Percentiles rank a stretch among this genome's conserved stretches.
phyloP scores from a whole-genome alignment of 768 basidiomycete genomes.

The Leccinum disarticulatum region DNA sequence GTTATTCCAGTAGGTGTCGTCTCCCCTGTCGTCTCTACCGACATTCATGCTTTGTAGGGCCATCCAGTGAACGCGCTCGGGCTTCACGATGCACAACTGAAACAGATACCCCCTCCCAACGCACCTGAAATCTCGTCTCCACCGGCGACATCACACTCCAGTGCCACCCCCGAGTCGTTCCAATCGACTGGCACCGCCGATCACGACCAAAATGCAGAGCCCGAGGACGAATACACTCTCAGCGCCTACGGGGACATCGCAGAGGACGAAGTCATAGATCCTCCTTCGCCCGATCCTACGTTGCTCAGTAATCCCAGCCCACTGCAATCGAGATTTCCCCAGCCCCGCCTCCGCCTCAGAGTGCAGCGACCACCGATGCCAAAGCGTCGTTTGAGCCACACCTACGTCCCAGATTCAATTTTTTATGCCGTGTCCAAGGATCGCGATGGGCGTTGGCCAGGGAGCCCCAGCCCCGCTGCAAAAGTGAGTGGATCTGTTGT shows the following conservation, averaged over 20 bases:
- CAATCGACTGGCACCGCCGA: not conserved
- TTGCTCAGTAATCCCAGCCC: not conserved
- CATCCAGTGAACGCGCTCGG: slow-evolving; percentile 1
- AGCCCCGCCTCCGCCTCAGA: slow-evolving; percentile 25
- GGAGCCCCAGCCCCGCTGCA: slow-evolving; percentile 10
- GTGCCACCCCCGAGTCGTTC: not conserved
- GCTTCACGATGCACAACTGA: not conserved
- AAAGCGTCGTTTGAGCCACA: slow-evolving; percentile 20
- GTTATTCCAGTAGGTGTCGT: slow-evolving; percentile 6
- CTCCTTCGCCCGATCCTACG: slow-evolving; percentile 23
- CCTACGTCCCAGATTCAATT: slow-evolving; percentile 9
- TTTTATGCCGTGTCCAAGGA: not conserved
- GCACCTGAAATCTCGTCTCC: not conserved
- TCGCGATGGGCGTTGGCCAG: slow-evolving; percentile 13
- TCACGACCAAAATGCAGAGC: slow-evolving; percentile 1
- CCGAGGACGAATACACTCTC: slow-evolving; percentile 41
- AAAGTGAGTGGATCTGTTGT: slow-evolving; percentile 13
- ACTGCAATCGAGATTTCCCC: slow-evolving; percentile 7
- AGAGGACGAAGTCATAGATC: slow-evolving; percentile 36
- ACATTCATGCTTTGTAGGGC: slow-evolving; percentile 4
- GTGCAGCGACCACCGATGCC: slow-evolving; percentile 30
- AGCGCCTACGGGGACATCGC: slow-evolving; percentile 48
- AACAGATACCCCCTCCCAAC: not conserved
- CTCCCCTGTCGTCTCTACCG: not conserved
- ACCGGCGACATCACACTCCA: not conserved